Conservation (phyloP, 768 basidiomycete species). For the Gloeopeniophorella convolvens region DNA sequence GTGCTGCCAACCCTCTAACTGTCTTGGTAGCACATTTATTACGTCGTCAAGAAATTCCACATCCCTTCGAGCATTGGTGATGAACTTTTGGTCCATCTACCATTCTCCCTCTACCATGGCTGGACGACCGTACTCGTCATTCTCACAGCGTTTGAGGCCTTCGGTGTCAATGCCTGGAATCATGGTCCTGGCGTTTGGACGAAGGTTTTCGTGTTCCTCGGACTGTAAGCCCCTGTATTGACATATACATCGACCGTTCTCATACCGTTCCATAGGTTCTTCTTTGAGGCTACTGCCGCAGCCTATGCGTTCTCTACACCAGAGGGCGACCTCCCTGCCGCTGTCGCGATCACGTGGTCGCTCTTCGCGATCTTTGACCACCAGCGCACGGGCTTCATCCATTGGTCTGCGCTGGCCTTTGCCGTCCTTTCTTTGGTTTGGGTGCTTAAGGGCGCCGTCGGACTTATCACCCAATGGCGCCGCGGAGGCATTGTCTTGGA, state of each 20-base stretch:
- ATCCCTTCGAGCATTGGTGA: constrained; percentile 56
- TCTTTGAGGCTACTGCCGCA: constrained; percentile 88
- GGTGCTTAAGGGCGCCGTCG: constrained; percentile 70
- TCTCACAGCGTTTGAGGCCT: constrained; percentile 80
- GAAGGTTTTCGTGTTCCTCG: constrained; percentile 93
- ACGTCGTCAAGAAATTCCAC: constrained; percentile 85
- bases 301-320: constrained; percentile 88
- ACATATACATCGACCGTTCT: neutral
- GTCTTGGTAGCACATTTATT: constrained; percentile 77
- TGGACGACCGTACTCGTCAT: constrained; percentile 84
- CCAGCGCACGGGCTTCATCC: constrained; percentile 70
- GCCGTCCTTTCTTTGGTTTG: constrained; percentile 80
- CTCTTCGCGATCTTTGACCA: constrained; percentile 88
- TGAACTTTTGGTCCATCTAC: constrained; percentile 89
- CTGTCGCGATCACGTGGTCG: constrained; percentile 89
- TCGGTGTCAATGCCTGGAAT: constrained; percentile 67
- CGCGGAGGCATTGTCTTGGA: constrained; percentile 52
- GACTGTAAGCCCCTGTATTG: constrained; percentile 45
- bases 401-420: constrained; percentile 84
- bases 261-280: constrained; percentile 47
- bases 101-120: constrained; percentile 94
- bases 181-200: constrained; percentile 79
- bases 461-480: constrained; percentile 37
- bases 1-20: constrained; percentile 31
- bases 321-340: constrained; percentile 90